Evolutionary conservation across 2,329 filamentous ascomycete species (phyloP).

Genomic region (Raffaelea albimanens): DNA sequence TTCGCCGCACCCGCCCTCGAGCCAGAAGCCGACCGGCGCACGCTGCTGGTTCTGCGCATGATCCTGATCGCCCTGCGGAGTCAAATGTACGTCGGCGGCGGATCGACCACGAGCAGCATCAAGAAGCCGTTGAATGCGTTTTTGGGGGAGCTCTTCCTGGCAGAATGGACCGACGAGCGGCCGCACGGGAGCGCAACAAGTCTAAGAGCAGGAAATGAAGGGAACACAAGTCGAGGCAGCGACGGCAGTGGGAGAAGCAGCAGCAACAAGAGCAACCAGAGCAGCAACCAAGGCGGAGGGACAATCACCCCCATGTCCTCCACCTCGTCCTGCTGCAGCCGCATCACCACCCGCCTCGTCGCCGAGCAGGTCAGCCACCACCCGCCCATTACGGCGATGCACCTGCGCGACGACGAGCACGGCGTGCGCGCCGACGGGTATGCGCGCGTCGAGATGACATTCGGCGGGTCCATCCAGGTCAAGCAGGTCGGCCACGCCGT

Average conservation of each 20-base stretch:
- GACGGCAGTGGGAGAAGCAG: not conserved
- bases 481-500: slow-evolving; percentile 40
- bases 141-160: slow-evolving; percentile 39
- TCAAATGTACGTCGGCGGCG: slow-evolving; percentile 36
- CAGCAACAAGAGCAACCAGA: slow-evolving; percentile 1
- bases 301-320: not conserved
- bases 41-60: slow-evolving; percentile 36
- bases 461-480: slow-evolving; percentile 38
- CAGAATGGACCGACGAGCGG: slow-evolving; percentile 20
- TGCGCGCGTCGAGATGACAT: slow-evolving; percentile 42
- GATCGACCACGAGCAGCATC: slow-evolving; percentile 33
- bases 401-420: slow-evolving; percentile 29
- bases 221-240: too few relatives aligned
- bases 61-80: slow-evolving; percentile 35
- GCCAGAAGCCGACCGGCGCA: slow-evolving; percentile 29
- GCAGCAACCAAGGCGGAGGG: too few relatives aligned
- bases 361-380: slow-evolving; percentile 45
- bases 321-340: not conserved
- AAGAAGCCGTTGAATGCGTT: slow-evolving; percentile 46
- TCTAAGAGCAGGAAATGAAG: slow-evolving; percentile 5
- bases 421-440: slow-evolving; percentile 40
- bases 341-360: slow-evolving; percentile 21
- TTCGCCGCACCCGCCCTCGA: slow-evolving; percentile 39
- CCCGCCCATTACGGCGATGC: slow-evolving; percentile 43
- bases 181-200: slow-evolving; percentile 4